Evolutionary conservation across 164 flowering plant genomes (phyloP).

Genomic region (Tetracentron sinense): DNA sequence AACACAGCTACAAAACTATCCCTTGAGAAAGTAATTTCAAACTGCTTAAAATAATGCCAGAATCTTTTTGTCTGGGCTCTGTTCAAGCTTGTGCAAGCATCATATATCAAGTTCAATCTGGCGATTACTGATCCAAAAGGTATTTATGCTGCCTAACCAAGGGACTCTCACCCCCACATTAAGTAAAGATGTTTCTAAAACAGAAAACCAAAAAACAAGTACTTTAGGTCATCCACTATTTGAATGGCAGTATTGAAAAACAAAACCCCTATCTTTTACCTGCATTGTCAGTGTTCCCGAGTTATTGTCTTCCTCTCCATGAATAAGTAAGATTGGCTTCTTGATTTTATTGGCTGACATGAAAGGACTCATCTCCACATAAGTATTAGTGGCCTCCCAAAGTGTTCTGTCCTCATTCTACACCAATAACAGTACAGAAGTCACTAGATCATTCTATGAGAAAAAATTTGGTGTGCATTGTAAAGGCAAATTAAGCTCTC

Average conservation of each 20-base stretch:
- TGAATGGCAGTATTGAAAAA: not conserved
- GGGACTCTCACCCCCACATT: too few species aligned
- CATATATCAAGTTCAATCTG: too few species aligned
- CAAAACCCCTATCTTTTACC: slow-evolving; percentile 35
- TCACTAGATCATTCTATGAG: too few species aligned
- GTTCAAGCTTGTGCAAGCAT: too few species aligned
- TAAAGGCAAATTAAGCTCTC: not conserved
- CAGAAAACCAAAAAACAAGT: too few species aligned
- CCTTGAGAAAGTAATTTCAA: not conserved
- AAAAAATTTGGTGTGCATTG: too few species aligned
- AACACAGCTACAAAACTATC: not conserved
- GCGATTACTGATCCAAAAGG: too few species aligned
- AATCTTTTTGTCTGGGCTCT: too few species aligned
- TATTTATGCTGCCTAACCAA: too few species aligned
- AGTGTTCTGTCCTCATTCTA: slow-evolving; percentile 97
- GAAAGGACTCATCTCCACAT: slow-evolving; percentile 97
- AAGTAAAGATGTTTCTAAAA: too few species aligned
- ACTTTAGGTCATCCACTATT: too few species aligned
- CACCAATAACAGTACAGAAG: too few species aligned
- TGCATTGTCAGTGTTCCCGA: slow-evolving; percentile 97
- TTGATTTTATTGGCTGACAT: slow-evolving; percentile 92
- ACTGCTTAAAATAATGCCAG: not conserved
- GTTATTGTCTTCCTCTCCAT: slow-evolving; percentile 98
- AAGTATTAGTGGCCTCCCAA: slow-evolving; percentile 87
- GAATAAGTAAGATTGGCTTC: slow-evolving; percentile 90